Base-by-base conservation (phyloP, 1,139 yeast species). In the Yamadazyma mexicana region DNA sequence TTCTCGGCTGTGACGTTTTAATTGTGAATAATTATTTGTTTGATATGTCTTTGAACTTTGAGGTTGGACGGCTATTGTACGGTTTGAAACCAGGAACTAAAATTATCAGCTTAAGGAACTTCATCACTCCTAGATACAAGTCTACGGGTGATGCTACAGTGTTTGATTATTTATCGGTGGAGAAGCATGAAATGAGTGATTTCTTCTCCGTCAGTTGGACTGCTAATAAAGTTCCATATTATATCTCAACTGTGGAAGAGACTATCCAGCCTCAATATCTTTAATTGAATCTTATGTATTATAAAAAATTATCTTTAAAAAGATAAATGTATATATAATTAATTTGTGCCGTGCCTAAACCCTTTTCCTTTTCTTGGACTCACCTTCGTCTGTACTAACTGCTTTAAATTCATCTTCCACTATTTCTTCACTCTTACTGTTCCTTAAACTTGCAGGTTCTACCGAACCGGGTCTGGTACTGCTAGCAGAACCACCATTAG, bases 171-270 rank as follows among this genome's bases (percentile, higher is more conserved):
- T 68, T 88, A 42, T 65, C 69, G 31, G 91, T 87, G 3, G 80
- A 80, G 45, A 79, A 77, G 49, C 78, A 70, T 47, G 81, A 77
- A 42, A 82, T 87, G 65, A 79, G 81, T 33, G 79, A 79, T 38
- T 80, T 79, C 48, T 75, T 69, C 40, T 66, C 89, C 23, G 96
- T 89, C 12, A 85, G 95, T 43, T 89, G 97, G 97, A 88, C 96
- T 0, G 86, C 86, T 26, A 83, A 81, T 40, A 88, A 89, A 35
- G 94, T 92, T 2, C 83, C 81, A 8, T 88, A 86, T 60, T 88
- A 77, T 58, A 78, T 88, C 9, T 79, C 94, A 7, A 86, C 91
- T 2, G 87, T 87, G 2, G 74, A 80, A 55, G 66, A 63, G 1
- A 59, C 60, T 2, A 58, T 64, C 17, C 53, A 61, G 40, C 56